Evolutionary conservation across 805 yeast species (phyloP).

Genomic region (Metschnikowia reukaufii): DNA sequence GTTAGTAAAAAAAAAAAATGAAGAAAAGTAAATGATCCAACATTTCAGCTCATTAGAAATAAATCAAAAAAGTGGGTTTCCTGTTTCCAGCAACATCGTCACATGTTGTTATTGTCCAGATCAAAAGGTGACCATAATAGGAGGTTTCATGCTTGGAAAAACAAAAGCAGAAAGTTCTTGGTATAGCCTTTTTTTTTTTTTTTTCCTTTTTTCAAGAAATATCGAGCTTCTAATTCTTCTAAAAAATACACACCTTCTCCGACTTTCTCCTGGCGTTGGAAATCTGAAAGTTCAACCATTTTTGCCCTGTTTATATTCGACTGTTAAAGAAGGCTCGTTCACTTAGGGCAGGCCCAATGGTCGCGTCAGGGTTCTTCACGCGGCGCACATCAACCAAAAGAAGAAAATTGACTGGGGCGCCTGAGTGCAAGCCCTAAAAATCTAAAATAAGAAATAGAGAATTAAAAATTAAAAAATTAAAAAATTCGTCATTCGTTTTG

Average conservation of each 20-base stretch:
- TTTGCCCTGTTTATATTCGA: slow-evolving; percentile 1
- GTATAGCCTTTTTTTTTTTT: no score
- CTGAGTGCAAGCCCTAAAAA: not conserved
- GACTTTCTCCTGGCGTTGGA: slow-evolving; percentile 90
- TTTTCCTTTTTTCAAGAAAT: no score
- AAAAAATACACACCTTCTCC: slow-evolving; percentile 72
- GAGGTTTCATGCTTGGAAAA: not conserved
- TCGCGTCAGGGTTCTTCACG: slow-evolving; percentile 3
- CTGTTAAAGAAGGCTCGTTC: not conserved
- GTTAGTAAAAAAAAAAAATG: slow-evolving; percentile 13
- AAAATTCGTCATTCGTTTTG: not conserved
- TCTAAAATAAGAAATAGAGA: not conserved
- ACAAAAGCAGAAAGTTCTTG: not conserved
- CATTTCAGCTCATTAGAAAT: no score
- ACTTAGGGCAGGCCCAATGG: not conserved
- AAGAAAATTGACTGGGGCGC: not conserved
- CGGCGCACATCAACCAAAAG: slow-evolving; percentile 3
- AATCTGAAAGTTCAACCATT: slow-evolving; percentile 89
- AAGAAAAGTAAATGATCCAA: not conserved
- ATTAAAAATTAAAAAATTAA: not conserved
- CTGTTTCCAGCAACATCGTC: no score
- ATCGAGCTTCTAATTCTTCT: no score
- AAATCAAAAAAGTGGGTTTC: no score
- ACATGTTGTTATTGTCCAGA: not conserved
- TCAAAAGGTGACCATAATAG: not conserved